Percentiles rank a stretch among this genome's conserved stretches.
Evolutionary conservation across 352 stramenopile genomes (phyloP).

Genomic region (Pythium vanterpoolii): DNA sequence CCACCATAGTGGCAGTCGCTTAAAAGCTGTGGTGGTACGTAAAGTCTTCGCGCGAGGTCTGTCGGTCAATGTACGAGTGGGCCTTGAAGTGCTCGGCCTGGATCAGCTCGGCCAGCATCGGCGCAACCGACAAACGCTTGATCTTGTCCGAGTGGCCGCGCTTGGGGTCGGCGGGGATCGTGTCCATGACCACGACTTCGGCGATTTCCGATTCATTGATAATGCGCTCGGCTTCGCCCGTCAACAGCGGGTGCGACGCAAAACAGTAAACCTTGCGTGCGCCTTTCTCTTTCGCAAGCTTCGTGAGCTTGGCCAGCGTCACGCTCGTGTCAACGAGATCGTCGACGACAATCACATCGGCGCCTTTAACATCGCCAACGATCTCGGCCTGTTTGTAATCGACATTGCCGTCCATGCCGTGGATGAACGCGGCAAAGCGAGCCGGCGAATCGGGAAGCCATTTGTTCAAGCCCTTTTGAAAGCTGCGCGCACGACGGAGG

Average conservation of each 20-base stretch:
- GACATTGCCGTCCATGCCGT: slow-evolving; percentile 49
- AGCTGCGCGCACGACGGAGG: slow-evolving; percentile 77
- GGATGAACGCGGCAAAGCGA: slow-evolving; percentile 82
- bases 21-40: slow-evolving; percentile 86
- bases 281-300: slow-evolving; percentile 76
- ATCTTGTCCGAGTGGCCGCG: slow-evolving; percentile 79
- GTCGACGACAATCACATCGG: slow-evolving; percentile 91
- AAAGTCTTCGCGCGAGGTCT: slow-evolving; percentile 81
- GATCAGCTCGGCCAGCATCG: slow-evolving; percentile 89
- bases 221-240: slow-evolving; percentile 76
- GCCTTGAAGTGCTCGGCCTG: slow-evolving; percentile 90
- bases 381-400: slow-evolving; percentile 78
- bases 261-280: slow-evolving; percentile 89
- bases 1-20: no score
- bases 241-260: slow-evolving; percentile 89
- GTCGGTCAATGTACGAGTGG: slow-evolving; percentile 87
- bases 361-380: slow-evolving; percentile 85
- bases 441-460: slow-evolving; percentile 80
- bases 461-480: slow-evolving; percentile 86
- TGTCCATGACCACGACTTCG: slow-evolving; percentile 90
- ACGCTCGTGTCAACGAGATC: slow-evolving; percentile 89
- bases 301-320: slow-evolving; percentile 80
- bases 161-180: slow-evolving; percentile 64
- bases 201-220: slow-evolving; percentile 81
- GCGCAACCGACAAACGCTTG: slow-evolving; percentile 84